Conservation (phyloP, 352 stramenopile species). For the Globisporangium carolinianum region DNA sequence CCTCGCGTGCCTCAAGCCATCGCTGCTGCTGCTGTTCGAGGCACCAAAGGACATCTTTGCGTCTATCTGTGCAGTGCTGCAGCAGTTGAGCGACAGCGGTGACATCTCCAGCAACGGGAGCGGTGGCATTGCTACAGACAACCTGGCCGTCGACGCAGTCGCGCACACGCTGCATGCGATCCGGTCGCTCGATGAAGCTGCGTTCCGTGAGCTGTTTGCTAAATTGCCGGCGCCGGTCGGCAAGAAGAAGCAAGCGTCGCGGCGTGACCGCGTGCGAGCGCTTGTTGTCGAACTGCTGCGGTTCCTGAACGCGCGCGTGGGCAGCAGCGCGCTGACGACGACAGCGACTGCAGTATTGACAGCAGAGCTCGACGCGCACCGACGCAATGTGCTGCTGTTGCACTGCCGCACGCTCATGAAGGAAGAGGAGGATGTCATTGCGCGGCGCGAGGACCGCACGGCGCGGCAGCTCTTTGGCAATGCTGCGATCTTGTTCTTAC, state of each 20-base stretch:
- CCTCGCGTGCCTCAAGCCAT: constrained; percentile 34
- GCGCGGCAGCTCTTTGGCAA: constrained; percentile 41
- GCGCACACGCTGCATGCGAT: constrained; percentile 28
- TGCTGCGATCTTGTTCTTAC: constrained; percentile 43
- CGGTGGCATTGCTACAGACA: background rate
- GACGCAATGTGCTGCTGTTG: constrained; percentile 30
- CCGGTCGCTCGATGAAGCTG: constrained; percentile 23
- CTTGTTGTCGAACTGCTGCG: constrained; percentile 35
- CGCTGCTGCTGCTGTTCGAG: constrained; percentile 51
- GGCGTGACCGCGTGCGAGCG: constrained; percentile 36
- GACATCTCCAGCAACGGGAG: background rate
- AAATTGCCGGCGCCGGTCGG: constrained; percentile 18
- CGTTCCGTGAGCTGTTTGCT: constrained; percentile 25
- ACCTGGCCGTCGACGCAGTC: constrained; percentile 23
- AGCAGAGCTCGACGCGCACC: constrained; percentile 11
- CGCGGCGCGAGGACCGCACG: constrained; percentile 34
- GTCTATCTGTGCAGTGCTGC: constrained; percentile 16
- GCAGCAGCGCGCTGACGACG: background rate
- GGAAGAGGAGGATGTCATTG: constrained; percentile 50
- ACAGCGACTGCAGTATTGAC: background rate
- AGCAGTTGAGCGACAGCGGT: too few species aligned
- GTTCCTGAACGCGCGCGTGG: constrained; percentile 25
- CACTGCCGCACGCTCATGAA: constrained; percentile 56
- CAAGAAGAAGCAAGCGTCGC: constrained; percentile 37
- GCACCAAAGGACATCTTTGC: constrained; percentile 36